Percentiles rank a stretch among this genome's conserved stretches.
Conservation (phyloP, 441 rosid species). For the Populus tomentosa region DNA sequence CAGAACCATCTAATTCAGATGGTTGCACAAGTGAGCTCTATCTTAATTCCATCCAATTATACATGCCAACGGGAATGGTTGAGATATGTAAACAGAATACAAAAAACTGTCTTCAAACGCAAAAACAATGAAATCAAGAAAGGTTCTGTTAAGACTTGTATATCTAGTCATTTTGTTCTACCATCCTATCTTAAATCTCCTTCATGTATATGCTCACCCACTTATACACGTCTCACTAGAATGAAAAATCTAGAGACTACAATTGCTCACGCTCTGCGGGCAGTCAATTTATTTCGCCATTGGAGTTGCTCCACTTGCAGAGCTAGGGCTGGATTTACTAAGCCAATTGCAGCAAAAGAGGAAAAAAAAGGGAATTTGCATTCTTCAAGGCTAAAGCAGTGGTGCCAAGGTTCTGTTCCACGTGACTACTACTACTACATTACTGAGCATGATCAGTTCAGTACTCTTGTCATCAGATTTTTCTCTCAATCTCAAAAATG, state of each 20-base stretch:
- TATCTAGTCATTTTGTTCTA: background rate
- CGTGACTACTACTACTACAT: background rate
- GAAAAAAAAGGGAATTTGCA: background rate
- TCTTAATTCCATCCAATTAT: background rate
- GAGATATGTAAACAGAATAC: background rate
- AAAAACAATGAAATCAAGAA: background rate
- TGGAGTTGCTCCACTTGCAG: constrained; percentile 24
- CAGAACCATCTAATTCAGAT: background rate
- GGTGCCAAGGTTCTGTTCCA: constrained; percentile 1
- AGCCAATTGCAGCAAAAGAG: constrained; percentile 9
- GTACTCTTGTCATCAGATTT: background rate
- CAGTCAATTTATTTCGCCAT: constrained; percentile 24
- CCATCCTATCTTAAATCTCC: background rate
- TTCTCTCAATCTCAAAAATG: background rate
- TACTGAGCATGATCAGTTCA: background rate
- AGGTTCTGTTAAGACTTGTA: background rate
- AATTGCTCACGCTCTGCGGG: constrained; percentile 11
- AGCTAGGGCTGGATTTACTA: constrained; percentile 26
- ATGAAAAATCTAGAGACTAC: background rate
- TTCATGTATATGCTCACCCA: background rate
- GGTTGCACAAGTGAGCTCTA: background rate
- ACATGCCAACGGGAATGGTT: background rate
- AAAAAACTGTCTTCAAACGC: background rate
- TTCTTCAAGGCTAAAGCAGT: constrained; percentile 8
- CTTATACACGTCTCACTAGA: background rate